Base-by-base conservation (phyloP, 805 yeast species). In the Saccharomycopsis oosterbeekiorum region DNA sequence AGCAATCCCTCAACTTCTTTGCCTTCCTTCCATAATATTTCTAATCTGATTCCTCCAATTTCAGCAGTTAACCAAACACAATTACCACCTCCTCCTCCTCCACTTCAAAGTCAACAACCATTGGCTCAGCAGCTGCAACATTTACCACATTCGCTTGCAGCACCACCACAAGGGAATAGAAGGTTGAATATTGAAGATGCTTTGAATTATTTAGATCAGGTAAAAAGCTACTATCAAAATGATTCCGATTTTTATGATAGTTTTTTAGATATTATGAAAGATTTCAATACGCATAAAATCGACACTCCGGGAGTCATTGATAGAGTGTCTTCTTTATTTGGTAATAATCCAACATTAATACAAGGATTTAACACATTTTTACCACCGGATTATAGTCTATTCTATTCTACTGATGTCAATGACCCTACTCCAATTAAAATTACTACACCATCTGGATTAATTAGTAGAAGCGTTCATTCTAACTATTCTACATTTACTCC, bases 281-380 rank as follows among this genome's bases (percentile, higher is more conserved):
- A 96, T 71, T 96, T 94, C 77, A 96, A 96, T 77, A 86, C 96
- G 59, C 97, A 93, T 76, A 84, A 84, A 64, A 92, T 94, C 68
- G 98, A 94, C 72, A 94, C 99, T 0, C 99, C 98, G 0, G 99
- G 98, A 41, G 99, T 94, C 36, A 94, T 94, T 70, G 97, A 93
- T 72, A 80, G 99, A 62, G 99, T 94, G 1, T 89, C 97, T 0
- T 81, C 88, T 1, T 76, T 94, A 60, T 94, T 94, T 73, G 83
- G 92, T 65, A 98, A 97, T 14, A 97, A 91, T 73, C 97, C 97
- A 1, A 84, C 86, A 65, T 79, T 94, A 69, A 93, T 94, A 65
- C 98, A 94, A 74, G 99, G 99, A 0, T 96, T 94, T 75, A 94
- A 94, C 75, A 93, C 99, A 1, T 94, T 94, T 71, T 78, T 94